Evolutionary conservation across 345 rosid species (phyloP), one percentile per base, ranked within the genome.

Genomic region (Anacardium occidentale): DNA sequence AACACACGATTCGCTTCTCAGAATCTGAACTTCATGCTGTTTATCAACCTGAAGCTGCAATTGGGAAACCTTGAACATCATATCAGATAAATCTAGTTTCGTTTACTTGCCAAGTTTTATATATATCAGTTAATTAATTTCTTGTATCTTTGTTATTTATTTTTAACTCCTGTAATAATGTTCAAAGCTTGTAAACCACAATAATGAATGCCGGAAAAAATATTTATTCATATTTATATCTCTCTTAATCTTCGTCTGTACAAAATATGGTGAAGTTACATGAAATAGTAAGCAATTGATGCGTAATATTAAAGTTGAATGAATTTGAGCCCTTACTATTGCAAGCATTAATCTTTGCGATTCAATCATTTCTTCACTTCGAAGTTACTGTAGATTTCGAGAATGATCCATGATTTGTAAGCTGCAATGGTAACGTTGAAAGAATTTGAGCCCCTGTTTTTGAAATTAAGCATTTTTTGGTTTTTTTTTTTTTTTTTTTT

Each of bases 1-100:
- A 77, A 76, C 87, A 87, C 61, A 80, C 83, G 37, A 74, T 78
- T 60, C 88, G 82, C 21, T 56, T 85, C 80, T 77, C 80, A 4
- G 86, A 85, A 56, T 76, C 88, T 3, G 85, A 48, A 48, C 53
- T 15, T 48, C 53, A 48, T 48, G 53, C 73, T 62, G 79, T 80
- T 73, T 74, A 79, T 42, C 18, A 12, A 48, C 75, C 71, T 48
- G 78, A 71, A 20, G 51, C 13, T 20, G 54, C 25, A 25, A 69
- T 6, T 52, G 22, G 17, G 10, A 18, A 55, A 32, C 2, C 48
- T 34, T 47, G 18, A 55, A 13, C 20, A 48, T 48, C 17, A 37
- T 37, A 51, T n/a, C 32, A 56, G 2, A 10, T 3, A 62, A 5
- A 56, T 12, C 1, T 10, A 56, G 13, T 56, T 56, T 22, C 11